Evolutionary conservation across 495 filamentous ascomycete species (phyloP).

Genomic region (Xylaria cubensis): DNA sequence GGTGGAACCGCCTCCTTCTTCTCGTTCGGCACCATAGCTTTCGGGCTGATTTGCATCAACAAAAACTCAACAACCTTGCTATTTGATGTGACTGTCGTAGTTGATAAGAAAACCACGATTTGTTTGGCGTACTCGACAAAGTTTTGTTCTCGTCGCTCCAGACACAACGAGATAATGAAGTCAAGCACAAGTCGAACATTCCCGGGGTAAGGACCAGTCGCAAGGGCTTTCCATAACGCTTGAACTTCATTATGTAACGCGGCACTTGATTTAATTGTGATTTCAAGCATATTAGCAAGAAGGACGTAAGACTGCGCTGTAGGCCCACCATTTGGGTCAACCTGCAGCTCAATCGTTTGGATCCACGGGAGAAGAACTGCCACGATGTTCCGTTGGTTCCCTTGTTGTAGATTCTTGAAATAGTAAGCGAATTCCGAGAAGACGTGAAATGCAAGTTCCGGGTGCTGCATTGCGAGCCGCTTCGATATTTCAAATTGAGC

Average conservation of each 20-base stretch:
- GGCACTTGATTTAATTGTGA: slow-evolving; percentile 89
- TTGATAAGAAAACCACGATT: slow-evolving; percentile 92
- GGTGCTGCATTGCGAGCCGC: slow-evolving; percentile 83
- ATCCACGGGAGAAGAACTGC: slow-evolving; percentile 96
- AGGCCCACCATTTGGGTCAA: slow-evolving; percentile 93
- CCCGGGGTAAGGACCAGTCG: slow-evolving; percentile 90
- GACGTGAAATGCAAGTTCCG: slow-evolving; percentile 86
- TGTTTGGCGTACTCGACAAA: slow-evolving; percentile 98
- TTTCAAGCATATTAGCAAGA: slow-evolving; percentile 92
- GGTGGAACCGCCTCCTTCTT: slow-evolving; percentile 74
- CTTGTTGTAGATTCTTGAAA: slow-evolving; percentile 82
- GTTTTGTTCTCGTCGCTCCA: slow-evolving; percentile 94
- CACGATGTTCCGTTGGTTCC: slow-evolving; percentile 90
- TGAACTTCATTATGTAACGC: slow-evolving; percentile 95
- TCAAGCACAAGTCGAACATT: slow-evolving; percentile 94
- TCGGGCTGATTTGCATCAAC: slow-evolving; percentile 84
- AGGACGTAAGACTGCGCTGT: slow-evolving; percentile 93
- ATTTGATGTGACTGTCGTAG: slow-evolving; percentile 77
- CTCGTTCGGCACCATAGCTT: slow-evolving; percentile 85
- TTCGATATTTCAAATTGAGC: slow-evolving; percentile 97
- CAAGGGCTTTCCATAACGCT: slow-evolving; percentile 95
- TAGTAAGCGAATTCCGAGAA: slow-evolving; percentile 94
- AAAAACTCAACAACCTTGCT: slow-evolving; percentile 94
- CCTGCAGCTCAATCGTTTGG: slow-evolving; percentile 87
- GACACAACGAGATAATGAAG: slow-evolving; percentile 91